Percentiles rank a stretch among this genome's conserved stretches.
Evolutionary conservation across 805 yeast species (phyloP).

Genomic region (Kazachstania kunashirensis): DNA sequence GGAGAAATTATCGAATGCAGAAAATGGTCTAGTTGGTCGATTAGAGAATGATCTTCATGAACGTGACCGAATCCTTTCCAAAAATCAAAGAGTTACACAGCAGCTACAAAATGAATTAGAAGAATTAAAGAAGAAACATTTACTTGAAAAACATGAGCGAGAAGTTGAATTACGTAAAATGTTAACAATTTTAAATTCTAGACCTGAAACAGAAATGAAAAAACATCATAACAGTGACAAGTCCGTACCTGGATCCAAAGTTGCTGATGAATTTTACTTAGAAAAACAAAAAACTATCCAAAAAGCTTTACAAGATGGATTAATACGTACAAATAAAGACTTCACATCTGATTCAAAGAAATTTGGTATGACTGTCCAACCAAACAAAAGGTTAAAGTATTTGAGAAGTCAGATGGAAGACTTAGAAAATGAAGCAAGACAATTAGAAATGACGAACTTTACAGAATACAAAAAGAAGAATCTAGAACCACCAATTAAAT

Average conservation of each 20-base stretch:
- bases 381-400: slow-evolving; percentile 63
- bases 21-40: slow-evolving; percentile 68
- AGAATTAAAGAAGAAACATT: slow-evolving; percentile 48
- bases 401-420: slow-evolving; percentile 78
- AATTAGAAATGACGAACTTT: slow-evolving; percentile 78
- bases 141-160: slow-evolving; percentile 63
- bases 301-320: slow-evolving; percentile 27
- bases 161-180: slow-evolving; percentile 71
- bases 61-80: slow-evolving; percentile 52
- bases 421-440: slow-evolving; percentile 74
- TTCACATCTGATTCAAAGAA: slow-evolving; percentile 33
- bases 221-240: slow-evolving; percentile 12
- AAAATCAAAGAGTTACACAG: slow-evolving; percentile 55
- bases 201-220: slow-evolving; percentile 11
- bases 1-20: slow-evolving; percentile 60
- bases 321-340: slow-evolving; percentile 33
- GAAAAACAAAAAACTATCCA: slow-evolving; percentile 23
- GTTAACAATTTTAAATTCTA: slow-evolving; percentile 50
- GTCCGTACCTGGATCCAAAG: slow-evolving; percentile 2
- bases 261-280: slow-evolving; percentile 15
- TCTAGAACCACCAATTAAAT: slow-evolving; percentile 11
- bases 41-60: slow-evolving; percentile 60
- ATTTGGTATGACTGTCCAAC: slow-evolving; percentile 44
- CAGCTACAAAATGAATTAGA: slow-evolving; percentile 57
- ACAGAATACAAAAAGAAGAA: slow-evolving; percentile 35